phyloP scores from a whole-genome alignment of 352 stramenopile species.

The Plasmopara muralis region DNA sequence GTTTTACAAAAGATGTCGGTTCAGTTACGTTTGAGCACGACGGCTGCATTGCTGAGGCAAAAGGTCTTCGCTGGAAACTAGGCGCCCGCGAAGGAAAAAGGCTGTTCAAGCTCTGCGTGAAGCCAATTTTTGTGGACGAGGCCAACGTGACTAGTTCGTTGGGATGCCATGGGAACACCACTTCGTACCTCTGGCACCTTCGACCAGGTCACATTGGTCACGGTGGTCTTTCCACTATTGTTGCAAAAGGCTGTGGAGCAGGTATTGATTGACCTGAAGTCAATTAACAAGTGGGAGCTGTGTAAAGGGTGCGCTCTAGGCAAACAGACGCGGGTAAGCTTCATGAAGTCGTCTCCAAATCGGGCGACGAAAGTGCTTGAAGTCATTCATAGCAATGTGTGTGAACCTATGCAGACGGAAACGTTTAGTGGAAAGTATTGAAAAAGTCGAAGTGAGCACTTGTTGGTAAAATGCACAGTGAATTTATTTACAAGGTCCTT shows the following conservation, averaged over 20 bases:
- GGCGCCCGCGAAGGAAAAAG: not conserved
- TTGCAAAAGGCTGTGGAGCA: not conserved
- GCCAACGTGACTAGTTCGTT: not conserved
- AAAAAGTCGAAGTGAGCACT: no score
- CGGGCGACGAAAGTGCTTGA: no score
- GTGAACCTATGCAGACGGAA: no score
- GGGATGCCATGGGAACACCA: not conserved
- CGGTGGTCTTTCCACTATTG: not conserved
- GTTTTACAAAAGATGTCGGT: not conserved
- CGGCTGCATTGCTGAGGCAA: not conserved
- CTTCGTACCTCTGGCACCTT: not conserved
- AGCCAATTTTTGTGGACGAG: not conserved
- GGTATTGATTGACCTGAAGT: not conserved
- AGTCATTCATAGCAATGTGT: no score
- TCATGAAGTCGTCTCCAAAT: no score
- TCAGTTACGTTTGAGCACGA: not conserved
- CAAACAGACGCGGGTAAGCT: not conserved
- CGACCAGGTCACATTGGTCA: not conserved
- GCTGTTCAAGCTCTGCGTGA: not conserved
- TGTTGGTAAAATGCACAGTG: no score
- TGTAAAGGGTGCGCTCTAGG: not conserved
- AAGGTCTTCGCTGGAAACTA: not conserved
- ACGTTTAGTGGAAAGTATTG: no score
- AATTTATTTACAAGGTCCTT: no score
- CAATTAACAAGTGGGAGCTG: not conserved